Conservation (phyloP, 108 stramenopile genomes). For the Skeletonema tropicum region DNA sequence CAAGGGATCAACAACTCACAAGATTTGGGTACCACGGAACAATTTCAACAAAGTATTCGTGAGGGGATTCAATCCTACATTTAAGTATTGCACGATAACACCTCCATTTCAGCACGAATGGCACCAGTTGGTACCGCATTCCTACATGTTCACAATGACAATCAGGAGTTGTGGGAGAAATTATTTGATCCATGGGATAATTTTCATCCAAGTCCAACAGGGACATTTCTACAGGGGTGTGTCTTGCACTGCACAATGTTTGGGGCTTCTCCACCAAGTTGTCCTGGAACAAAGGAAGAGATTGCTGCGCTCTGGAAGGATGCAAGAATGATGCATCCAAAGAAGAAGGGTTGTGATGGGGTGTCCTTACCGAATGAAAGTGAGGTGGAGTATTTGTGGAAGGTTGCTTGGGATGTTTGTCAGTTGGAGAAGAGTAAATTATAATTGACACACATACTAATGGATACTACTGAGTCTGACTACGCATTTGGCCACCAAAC, state of each 20-base stretch:
- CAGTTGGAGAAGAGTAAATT: neutral
- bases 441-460: too few relatives aligned
- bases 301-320: constrained; percentile 35
- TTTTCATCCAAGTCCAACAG: constrained; percentile 78
- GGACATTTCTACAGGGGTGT: constrained; percentile 73
- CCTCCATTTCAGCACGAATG: constrained; percentile 28
- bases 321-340: constrained; percentile 47
- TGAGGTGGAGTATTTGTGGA: constrained; percentile 56
- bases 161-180: constrained; percentile 52
- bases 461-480: too few relatives aligned
- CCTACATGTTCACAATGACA: constrained; percentile 33
- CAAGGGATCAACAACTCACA: constrained; percentile 50
- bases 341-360: constrained; percentile 26
- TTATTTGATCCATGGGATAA: constrained; percentile 66
- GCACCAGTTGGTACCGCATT: constrained; percentile 76
- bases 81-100: constrained; percentile 12
- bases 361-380: constrained; percentile 55
- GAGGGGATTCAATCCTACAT: constrained; percentile 55
- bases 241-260: constrained; percentile 65
- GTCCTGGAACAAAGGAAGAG: constrained; percentile 29
- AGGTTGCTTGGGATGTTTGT: constrained; percentile 25
- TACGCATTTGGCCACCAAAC: too few relatives aligned
- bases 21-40: constrained; percentile 63
- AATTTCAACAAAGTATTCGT: constrained; percentile 50
- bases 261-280: constrained; percentile 17